phyloP scores from a whole-genome alignment of 345 rosid species.

The Litchi chinensis region DNA sequence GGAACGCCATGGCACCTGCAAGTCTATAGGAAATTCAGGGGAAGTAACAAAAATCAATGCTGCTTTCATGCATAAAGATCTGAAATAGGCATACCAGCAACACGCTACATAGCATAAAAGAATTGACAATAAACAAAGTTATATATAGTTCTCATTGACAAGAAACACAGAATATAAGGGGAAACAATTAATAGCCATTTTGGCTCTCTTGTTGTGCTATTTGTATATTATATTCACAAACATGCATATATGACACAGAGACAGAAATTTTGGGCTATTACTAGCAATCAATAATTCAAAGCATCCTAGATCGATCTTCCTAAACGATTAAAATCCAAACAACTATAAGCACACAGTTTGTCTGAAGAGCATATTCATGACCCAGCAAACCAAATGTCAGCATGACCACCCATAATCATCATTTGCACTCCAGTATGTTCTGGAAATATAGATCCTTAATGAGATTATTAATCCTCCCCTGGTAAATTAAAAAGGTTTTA shows the following conservation, averaged over 20 bases:
- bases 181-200: not conserved
- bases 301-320: not conserved
- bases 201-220: not conserved
- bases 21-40: conserved; percentile 45
- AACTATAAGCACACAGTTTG: conserved; percentile 2
- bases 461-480: not conserved
- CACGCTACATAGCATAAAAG: not conserved
- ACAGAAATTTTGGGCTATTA: not conserved
- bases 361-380: not conserved
- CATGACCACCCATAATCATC: not conserved
- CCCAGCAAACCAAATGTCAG: not conserved
- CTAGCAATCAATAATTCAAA: not conserved
- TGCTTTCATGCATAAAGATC: not conserved
- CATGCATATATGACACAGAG: not conserved
- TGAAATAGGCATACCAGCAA: not conserved
- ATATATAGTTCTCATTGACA: not conserved
- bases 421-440: not conserved
- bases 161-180: no score
- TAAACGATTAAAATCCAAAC: not conserved
- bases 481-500: not conserved
- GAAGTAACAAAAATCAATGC: conserved; percentile 3
- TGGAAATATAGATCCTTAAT: not conserved
- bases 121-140: not conserved
- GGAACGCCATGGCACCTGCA: conserved; percentile 77
- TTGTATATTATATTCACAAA: not conserved